A percentile compares a stretch with the other conserved stretches of the same genome.
Conservation (phyloP, 2,329 filamentous ascomycete genomes). For the Fusarium burgessii region DNA sequence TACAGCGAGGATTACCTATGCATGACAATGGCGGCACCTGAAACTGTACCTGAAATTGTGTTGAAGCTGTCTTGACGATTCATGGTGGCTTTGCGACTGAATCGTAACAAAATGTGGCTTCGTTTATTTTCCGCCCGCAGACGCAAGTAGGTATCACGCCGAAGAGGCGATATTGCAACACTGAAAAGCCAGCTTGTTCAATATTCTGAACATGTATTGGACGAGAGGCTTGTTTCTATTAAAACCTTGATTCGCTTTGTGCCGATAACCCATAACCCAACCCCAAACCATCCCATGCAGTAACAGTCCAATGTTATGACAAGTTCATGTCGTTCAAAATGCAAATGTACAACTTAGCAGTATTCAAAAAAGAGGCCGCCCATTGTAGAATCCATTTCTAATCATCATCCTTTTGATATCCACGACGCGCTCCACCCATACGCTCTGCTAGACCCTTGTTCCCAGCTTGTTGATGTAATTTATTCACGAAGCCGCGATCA, state of each 20-base stretch:
- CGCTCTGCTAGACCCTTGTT: slow-evolving; percentile 65
- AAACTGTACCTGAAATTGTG: not conserved
- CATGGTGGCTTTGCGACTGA: slow-evolving; percentile 5
- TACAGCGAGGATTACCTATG: not conserved
- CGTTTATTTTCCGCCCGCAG: not conserved
- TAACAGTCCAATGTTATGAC: not conserved
- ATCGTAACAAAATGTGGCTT: not conserved
- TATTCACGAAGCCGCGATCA: slow-evolving; percentile 73
- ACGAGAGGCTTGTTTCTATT: not conserved
- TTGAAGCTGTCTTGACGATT: not conserved
- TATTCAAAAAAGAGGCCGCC: not conserved
- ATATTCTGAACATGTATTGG: not conserved
- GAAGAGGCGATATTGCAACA: slow-evolving; percentile 3
- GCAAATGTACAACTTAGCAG: not conserved
- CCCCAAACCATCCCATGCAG: no score
- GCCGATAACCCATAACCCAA: not conserved
- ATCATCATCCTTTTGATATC: slow-evolving; percentile 61
- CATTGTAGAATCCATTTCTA: slow-evolving; percentile 33
- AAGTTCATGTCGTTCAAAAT: not conserved
- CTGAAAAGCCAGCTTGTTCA: not conserved
- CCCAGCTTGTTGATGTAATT: slow-evolving; percentile 69
- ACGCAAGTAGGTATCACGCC: not conserved
- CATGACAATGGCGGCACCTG: not conserved
- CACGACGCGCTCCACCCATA: slow-evolving; percentile 61
- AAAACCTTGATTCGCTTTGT: not conserved